phyloP scores from a whole-genome alignment of 768 basidiomycete genomes.

The Tulasnella sp. region DNA sequence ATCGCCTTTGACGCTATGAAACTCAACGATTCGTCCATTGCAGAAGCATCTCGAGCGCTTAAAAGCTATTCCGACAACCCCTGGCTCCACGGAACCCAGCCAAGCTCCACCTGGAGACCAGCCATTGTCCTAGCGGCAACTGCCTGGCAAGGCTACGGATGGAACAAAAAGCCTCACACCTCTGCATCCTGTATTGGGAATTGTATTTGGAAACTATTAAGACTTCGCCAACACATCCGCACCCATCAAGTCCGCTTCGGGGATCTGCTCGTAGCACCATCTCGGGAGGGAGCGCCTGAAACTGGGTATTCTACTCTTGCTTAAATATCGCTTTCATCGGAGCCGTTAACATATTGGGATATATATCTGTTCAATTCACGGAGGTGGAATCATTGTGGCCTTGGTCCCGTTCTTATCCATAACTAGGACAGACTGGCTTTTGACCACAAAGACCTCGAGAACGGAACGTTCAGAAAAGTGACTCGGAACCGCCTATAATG shows the following conservation, averaged over 20 bases:
- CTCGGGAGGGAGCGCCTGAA: too few species aligned
- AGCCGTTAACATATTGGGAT: too few species aligned
- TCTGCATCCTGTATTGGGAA: not conserved
- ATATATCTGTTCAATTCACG: too few species aligned
- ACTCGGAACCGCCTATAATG: too few species aligned
- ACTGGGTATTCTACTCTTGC: too few species aligned
- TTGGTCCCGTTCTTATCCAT: too few species aligned
- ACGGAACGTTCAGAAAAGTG: too few species aligned
- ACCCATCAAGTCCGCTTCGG: not conserved
- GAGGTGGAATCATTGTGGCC: too few species aligned
- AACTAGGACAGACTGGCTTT: too few species aligned
- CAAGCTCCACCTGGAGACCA: constrained; percentile 76
- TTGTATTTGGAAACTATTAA: not conserved
- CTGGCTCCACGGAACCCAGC: constrained; percentile 32
- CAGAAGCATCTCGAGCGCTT: constrained; percentile 86
- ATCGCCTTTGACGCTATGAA: not conserved
- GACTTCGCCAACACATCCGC: not conserved
- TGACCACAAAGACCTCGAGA: too few species aligned
- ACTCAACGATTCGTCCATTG: not conserved
- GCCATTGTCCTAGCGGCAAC: constrained; percentile 70
- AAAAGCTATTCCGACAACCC: constrained; percentile 74
- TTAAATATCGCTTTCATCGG: too few species aligned
- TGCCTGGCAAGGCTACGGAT: constrained; percentile 56
- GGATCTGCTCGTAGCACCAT: too few species aligned
- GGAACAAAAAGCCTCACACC: constrained; percentile 48